Evolutionary conservation across 1,139 yeast species (phyloP).

Genomic region (Ogataea hybrid): DNA sequence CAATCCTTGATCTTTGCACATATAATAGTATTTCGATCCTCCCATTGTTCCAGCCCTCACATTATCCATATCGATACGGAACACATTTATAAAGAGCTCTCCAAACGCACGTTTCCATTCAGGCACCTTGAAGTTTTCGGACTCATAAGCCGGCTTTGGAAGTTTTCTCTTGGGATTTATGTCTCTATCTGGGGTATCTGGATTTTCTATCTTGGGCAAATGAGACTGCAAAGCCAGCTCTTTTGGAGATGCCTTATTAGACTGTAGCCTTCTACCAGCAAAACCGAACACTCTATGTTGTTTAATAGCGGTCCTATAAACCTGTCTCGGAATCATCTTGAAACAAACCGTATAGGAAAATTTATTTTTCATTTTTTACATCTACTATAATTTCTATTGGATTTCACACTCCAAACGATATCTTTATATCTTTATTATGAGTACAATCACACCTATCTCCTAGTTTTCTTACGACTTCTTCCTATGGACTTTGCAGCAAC

Average conservation of each 20-base stretch:
- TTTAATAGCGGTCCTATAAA: conserved; percentile 4
- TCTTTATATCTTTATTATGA: not conserved
- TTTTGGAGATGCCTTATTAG: conserved; percentile 36
- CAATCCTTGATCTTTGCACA: conserved; percentile 82
- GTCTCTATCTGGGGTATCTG: conserved; percentile 33
- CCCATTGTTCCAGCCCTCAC: conserved; percentile 94
- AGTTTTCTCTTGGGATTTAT: conserved; percentile 33
- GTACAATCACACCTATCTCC: conserved; percentile 7
- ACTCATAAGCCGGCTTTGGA: conserved; percentile 49
- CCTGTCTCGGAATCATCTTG: conserved; percentile 10
- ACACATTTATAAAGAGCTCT: conserved; percentile 61
- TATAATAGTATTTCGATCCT: conserved; percentile 81
- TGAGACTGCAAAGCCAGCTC: conserved; percentile 48
- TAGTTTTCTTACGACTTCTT: conserved; percentile 17
- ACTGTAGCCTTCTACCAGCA: conserved; percentile 7
- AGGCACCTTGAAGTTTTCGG: conserved; percentile 56
- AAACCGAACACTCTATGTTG: not conserved
- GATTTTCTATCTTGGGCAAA: conserved; percentile 46
- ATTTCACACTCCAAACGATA: conserved; percentile 2
- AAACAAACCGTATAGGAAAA: not conserved
- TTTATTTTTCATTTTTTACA: conserved; percentile 9
- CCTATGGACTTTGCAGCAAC: conserved; percentile 12
- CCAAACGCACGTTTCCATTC: conserved; percentile 72
- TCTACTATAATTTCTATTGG: conserved; percentile 5
- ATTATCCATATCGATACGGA: conserved; percentile 86